Conservation (phyloP, 345 rosid genomes). For the Punica granatum region DNA sequence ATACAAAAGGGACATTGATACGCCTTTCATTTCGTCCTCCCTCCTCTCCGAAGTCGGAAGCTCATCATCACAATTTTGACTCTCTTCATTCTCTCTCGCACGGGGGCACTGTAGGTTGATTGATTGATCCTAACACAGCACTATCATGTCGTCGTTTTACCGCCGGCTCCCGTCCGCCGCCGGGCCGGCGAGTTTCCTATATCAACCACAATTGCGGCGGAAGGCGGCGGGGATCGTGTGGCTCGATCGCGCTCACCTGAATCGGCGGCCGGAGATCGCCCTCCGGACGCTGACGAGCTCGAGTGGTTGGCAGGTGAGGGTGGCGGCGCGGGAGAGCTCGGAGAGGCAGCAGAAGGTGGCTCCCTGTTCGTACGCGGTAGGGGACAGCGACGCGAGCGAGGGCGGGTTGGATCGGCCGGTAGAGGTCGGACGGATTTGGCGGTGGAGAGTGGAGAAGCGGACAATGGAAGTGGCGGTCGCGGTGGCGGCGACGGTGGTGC, state of each 20-base stretch:
- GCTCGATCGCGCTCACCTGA: slow-evolving; percentile 17
- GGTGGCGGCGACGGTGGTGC: slow-evolving; percentile 58
- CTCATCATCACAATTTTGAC: neutral
- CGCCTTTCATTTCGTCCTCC: neutral
- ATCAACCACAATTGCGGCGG: slow-evolving; percentile 12
- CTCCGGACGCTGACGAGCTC: slow-evolving; percentile 27
- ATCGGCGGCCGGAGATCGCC: slow-evolving; percentile 21
- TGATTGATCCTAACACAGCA: neutral
- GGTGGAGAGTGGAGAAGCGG: slow-evolving; percentile 27
- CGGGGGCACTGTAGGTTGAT: neutral
- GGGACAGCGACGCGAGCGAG: slow-evolving; percentile 22
- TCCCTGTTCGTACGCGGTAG: slow-evolving; percentile 34
- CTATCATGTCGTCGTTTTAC: slow-evolving; percentile 46
- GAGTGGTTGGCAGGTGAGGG: slow-evolving; percentile 19
- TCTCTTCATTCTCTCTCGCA: neutral
- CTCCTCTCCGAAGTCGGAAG: neutral
- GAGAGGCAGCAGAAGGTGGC: slow-evolving; percentile 22
- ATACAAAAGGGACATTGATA: neutral
- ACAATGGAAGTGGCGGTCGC: slow-evolving; percentile 53
- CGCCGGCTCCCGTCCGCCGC: slow-evolving; percentile 34
- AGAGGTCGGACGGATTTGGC: slow-evolving; percentile 27
- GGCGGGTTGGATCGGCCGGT: slow-evolving; percentile 21
- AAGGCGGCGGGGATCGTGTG: slow-evolving; percentile 23
- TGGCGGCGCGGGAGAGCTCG: slow-evolving; percentile 14
- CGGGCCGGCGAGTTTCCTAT: slow-evolving; percentile 11